Base-by-base conservation (phyloP, 164 flowering plant genomes). In the Annona squamosa region DNA sequence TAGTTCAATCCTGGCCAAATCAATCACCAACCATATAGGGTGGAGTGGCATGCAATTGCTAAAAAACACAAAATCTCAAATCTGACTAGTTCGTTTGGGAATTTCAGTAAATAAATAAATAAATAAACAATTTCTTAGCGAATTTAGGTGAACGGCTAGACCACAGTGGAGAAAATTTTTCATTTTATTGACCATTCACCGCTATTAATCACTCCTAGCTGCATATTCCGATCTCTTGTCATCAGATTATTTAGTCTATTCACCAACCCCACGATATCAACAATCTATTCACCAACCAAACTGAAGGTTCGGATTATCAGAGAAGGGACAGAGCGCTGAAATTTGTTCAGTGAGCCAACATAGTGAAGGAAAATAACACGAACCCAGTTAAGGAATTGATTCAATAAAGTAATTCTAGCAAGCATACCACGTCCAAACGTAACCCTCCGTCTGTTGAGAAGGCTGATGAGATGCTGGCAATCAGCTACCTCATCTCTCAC, bases 391-490 rank as follows among this genome's bases (percentile, higher is more conserved):
- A 46, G 10, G 5, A 9, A 5, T 37, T 16, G 65, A 71, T 13
- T 70, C 61, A 64, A 45, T 12, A 2, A 5, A 2, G 46, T 1
- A 42, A 74, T 72, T 57, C 26, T 41, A 63, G 26, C n/a, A 64
- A 5, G 6, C 52, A 18, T 72, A 77, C 79, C 79, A 77, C 68
- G 68, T 73, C 79, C 79, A 72, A 5, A 19, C 47, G 44, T 77
- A 77, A 69, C 47, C 48, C 7, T 73, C 70, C 3, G 43, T 64
- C 65, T 42, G 61, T 19, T 63, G 59, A 73, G 44, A 52, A 73
- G 76, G 46, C 61, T 73, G 69, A 77, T 7, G 45, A 47, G 73
- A 41, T 77, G 10, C 59, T 77, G 70, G 47, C 79, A 77, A 46
- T 73, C 79, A 4, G 4, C 70, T 41, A 73, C 68, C 46, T 77